A percentile compares a stretch with the other conserved stretches of the same genome.
Evolutionary conservation across 83 land plant genomes (phyloP).

Genomic region (Thuja plicata): DNA sequence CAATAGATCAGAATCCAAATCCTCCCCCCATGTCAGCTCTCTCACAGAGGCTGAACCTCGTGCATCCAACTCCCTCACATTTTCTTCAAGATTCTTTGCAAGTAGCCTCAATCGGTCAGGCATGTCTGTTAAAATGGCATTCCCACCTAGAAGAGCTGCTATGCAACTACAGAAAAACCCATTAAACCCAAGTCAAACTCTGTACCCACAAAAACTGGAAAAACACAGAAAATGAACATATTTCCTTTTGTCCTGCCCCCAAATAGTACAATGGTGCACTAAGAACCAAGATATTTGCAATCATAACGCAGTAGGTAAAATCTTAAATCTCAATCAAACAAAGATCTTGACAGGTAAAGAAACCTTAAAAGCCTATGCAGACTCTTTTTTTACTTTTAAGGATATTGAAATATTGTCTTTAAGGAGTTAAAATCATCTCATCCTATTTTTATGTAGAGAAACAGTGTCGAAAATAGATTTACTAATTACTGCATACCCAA

Average conservation of each 20-base stretch:
- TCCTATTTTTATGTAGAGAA: not conserved
- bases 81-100: constrained; percentile 77
- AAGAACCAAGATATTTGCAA: not conserved
- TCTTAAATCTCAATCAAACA: not conserved
- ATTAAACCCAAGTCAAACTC: not conserved
- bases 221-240: not conserved
- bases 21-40: constrained; percentile 89
- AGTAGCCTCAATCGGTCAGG: constrained; percentile 87
- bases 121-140: constrained; percentile 80
- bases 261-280: not conserved
- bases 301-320: not conserved
- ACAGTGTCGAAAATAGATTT: not conserved
- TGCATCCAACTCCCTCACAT: constrained; percentile 30
- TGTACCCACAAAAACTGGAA: not conserved
- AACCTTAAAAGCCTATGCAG: not conserved
- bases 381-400: too few species aligned
- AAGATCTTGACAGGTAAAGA: not conserved
- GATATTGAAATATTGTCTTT: too few species aligned
- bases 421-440: not conserved
- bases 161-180: constrained; percentile 54
- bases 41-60: constrained; percentile 59
- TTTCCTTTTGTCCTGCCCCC: not conserved
- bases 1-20: constrained; percentile 42
- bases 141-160: constrained; percentile 83
- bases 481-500: constrained; percentile 49